Evolutionary conservation across 768 basidiomycete species (phyloP).

Genomic region (Trichaptum fuscoviolaceum): DNA sequence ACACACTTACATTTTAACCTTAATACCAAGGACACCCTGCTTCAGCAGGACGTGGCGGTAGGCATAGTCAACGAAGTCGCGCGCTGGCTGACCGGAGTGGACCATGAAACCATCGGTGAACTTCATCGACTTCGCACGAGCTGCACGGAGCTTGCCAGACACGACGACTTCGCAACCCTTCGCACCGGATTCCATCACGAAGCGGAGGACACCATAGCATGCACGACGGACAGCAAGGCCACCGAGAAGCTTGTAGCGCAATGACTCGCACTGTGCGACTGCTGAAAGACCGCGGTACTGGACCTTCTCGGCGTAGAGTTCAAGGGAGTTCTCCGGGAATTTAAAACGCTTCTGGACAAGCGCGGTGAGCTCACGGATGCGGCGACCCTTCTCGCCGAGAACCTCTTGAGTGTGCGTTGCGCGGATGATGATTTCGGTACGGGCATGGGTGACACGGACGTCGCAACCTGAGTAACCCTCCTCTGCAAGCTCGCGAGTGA

Average conservation of each 20-base stretch:
- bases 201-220: conserved; percentile 99
- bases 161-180: conserved; percentile 99
- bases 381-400: conserved; percentile 97
- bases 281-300: conserved; percentile 97
- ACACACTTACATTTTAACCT: conserved; percentile 89
- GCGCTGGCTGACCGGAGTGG: conserved; percentile 95
- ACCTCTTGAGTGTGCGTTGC: conserved; percentile 99
- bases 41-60: conserved; percentile 97
- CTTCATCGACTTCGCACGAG: conserved; percentile 99
- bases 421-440: conserved; percentile 99
- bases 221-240: conserved; percentile 98
- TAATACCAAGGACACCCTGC: conserved; percentile 99
- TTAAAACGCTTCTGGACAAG: conserved; percentile 99
- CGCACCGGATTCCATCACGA: conserved; percentile 99
- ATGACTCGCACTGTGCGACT: conserved; percentile 96
- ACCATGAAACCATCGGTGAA: conserved; percentile 99
- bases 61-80: conserved; percentile 96
- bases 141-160: conserved; percentile 98
- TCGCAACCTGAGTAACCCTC: conserved; percentile 99
- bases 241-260: conserved; percentile 98
- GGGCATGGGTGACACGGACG: conserved; percentile 98
- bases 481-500: conserved; percentile 95
- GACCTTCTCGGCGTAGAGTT: conserved; percentile 99
- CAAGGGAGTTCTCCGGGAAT: conserved; percentile 98
- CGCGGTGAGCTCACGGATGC: conserved; percentile 96